Percentiles rank a stretch among this genome's conserved stretches.
Evolutionary conservation across 805 yeast genomes (phyloP).

Genomic region (Phaffomyces opuntiae): DNA sequence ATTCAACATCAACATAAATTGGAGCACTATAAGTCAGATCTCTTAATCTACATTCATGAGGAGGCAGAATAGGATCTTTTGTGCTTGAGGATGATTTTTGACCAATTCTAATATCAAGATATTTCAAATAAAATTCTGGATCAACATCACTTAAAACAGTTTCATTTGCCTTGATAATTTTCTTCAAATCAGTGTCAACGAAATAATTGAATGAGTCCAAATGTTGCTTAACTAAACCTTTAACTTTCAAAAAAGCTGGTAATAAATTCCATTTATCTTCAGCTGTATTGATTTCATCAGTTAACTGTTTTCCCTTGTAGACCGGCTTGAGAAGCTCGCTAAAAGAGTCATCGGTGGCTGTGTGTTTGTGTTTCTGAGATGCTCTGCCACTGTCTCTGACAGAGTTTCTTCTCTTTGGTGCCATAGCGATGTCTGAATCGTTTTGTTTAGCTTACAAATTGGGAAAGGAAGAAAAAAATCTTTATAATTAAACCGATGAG

Average conservation of each 20-base stretch:
- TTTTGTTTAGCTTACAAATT: neutral
- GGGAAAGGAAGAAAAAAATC: neutral
- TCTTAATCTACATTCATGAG: constrained; percentile 92
- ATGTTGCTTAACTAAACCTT: constrained; percentile 95
- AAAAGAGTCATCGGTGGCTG: constrained; percentile 51
- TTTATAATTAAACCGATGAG: constrained; percentile 7
- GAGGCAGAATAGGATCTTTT: constrained; percentile 65
- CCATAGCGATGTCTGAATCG: constrained; percentile 9
- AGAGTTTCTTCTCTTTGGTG: constrained; percentile 20
- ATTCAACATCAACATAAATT: constrained; percentile 92
- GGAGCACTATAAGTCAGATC: constrained; percentile 95
- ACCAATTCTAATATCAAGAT: constrained; percentile 90
- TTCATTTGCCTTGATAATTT: constrained; percentile 88
- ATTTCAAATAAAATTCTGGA: constrained; percentile 91
- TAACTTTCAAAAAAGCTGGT: constrained; percentile 93
- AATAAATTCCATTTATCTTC: constrained; percentile 95
- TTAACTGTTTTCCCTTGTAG: constrained; percentile 77
- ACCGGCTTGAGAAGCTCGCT: constrained; percentile 71
- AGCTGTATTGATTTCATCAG: constrained; percentile 86
- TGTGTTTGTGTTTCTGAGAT: constrained; percentile 10
- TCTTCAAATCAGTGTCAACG: constrained; percentile 87
- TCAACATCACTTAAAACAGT: constrained; percentile 88
- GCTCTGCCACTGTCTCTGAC: constrained; percentile 6
- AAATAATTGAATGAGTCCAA: constrained; percentile 96
- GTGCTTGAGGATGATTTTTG: constrained; percentile 49